Evolutionary conservation across 129 eudicot genomes (phyloP).

Genomic region (Chrysanthemum lavandulifolium): DNA sequence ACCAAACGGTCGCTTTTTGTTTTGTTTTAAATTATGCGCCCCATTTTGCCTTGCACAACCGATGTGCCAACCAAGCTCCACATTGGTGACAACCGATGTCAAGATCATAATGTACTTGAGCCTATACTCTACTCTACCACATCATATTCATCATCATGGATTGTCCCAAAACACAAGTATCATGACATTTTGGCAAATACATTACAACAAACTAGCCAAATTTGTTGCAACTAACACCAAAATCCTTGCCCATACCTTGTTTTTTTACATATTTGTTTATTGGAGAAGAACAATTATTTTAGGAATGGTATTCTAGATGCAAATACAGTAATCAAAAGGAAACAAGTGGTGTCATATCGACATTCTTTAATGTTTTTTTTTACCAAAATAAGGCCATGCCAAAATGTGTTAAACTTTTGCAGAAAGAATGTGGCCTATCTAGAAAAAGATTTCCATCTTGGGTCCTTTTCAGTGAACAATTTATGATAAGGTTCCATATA

Average conservation of each 20-base stretch:
- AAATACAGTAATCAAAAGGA: not conserved
- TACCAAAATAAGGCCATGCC: constrained; percentile 26
- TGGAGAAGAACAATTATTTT: not conserved
- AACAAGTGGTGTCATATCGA: constrained; percentile 23
- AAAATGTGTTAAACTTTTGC: constrained; percentile 34
- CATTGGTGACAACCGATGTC: no score
- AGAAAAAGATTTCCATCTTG: constrained; percentile 18
- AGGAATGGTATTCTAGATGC: not conserved
- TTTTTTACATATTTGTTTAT: not conserved
- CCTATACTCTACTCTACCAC: no score
- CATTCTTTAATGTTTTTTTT: constrained; percentile 13
- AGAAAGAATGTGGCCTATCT: constrained; percentile 30
- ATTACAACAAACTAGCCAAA: not conserved
- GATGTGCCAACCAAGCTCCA: no score
- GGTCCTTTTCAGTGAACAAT: constrained; percentile 19
- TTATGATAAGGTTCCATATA: no score
- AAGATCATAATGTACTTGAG: constrained; percentile 26
- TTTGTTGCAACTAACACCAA: not conserved
- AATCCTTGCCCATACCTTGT: not conserved
- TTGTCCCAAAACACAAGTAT: not conserved
- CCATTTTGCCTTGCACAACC: no score
- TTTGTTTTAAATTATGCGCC: no score
- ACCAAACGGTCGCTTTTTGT: no score
- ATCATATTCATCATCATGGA: constrained; percentile 23
- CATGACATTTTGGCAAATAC: not conserved